phyloP scores from a whole-genome alignment of 306 rosid genomes.

The Vigna reflexopilosa region DNA sequence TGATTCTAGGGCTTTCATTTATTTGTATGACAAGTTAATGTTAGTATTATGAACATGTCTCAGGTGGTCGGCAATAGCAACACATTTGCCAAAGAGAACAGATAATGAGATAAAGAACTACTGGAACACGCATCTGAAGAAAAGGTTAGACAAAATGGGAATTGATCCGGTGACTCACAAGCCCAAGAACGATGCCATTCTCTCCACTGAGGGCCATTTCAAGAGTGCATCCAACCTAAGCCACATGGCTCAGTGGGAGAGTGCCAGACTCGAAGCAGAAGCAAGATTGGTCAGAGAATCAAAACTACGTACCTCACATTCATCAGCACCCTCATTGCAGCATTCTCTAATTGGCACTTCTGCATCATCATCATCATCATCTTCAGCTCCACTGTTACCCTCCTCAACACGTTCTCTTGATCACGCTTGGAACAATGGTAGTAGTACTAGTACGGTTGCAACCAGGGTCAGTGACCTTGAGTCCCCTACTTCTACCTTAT shows the following conservation, averaged over 20 bases:
- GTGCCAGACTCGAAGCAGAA: constrained; percentile 97
- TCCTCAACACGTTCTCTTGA: constrained; percentile 12
- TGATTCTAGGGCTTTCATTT: background rate
- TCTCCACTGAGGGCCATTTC: constrained; percentile 59
- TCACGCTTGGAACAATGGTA: constrained; percentile 22
- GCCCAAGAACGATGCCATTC: constrained; percentile 74
- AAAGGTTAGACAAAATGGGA: constrained; percentile 84
- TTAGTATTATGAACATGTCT: background rate
- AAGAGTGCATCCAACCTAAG: constrained; percentile 79
- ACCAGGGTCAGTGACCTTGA: constrained; percentile 51
- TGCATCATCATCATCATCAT: constrained; percentile 46
- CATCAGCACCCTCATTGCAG: constrained; percentile 25
- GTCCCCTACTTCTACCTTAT: constrained; percentile 76
- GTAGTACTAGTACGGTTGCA: constrained; percentile 4
- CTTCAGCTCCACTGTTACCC: background rate
- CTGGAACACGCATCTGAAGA: constrained; percentile 96
- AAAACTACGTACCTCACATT: constrained; percentile 57
- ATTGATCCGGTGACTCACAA: constrained; percentile 94
- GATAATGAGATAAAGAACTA: constrained; percentile 91
- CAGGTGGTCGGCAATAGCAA: constrained; percentile 99
- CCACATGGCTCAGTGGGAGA: constrained; percentile 99
- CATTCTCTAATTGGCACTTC: constrained; percentile 46
- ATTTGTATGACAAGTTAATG: background rate
- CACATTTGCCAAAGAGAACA: constrained; percentile 89
- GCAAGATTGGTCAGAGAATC: constrained; percentile 90